Evolutionary conservation across 176 grass and related monocot species (phyloP).

Genomic region (Musa itinerans): DNA sequence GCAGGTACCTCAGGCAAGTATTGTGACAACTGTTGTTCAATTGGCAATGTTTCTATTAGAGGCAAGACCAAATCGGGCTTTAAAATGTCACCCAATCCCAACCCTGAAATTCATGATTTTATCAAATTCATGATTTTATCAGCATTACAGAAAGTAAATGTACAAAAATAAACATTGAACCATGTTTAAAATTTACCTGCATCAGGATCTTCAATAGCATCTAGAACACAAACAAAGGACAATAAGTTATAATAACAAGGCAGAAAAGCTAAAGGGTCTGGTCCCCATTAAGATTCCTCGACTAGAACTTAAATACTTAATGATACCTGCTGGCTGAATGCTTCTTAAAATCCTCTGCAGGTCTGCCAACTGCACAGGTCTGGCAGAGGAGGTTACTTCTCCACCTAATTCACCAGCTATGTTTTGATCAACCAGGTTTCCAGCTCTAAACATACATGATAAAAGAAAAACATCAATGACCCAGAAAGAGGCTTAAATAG

Average conservation of each 20-base stretch:
- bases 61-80: constrained; percentile 82
- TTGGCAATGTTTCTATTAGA: constrained; percentile 57
- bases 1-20: constrained; percentile 37
- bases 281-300: neutral
- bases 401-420: constrained; percentile 76
- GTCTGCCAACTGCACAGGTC: constrained; percentile 71
- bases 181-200: constrained; percentile 49
- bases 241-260: neutral
- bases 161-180: neutral
- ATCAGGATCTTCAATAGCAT: constrained; percentile 66
- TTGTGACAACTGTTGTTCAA: constrained; percentile 46
- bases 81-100: constrained; percentile 84
- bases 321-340: constrained; percentile 82
- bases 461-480: neutral
- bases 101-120: constrained; percentile 37
- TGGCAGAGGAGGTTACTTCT: constrained; percentile 85
- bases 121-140: constrained; percentile 23
- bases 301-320: constrained; percentile 1
- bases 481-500: neutral
- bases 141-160: constrained; percentile 1
- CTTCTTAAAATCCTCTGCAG: constrained; percentile 92
- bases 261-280: neutral
- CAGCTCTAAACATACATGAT: constrained; percentile 42
- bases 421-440: constrained; percentile 96
- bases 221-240: constrained; percentile 23